phyloP scores from a whole-genome alignment of 352 stramenopile genomes.

The Phytophthora melonis region DNA sequence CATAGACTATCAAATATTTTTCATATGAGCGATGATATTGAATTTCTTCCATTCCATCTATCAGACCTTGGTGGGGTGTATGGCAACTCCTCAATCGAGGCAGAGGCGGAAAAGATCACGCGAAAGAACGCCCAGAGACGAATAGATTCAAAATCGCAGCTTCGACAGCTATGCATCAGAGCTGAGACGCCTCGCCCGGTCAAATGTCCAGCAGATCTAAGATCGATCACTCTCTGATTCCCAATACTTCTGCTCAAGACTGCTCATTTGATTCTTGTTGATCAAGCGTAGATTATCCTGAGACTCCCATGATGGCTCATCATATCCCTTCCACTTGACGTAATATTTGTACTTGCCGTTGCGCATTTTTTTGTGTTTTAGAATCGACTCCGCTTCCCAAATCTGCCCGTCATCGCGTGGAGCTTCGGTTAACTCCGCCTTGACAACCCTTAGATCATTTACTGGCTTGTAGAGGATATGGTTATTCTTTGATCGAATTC shows the following conservation, averaged over 20 bases:
- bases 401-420: no score
- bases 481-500: no score
- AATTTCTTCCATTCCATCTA: neutral
- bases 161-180: neutral
- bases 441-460: no score
- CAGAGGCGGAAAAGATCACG: neutral
- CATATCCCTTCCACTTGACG: neutral
- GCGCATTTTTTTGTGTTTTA: conserved; percentile 18
- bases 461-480: no score
- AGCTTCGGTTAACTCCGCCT: no score
- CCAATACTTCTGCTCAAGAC: neutral
- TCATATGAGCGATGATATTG: neutral
- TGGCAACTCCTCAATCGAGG: neutral
- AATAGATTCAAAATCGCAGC: neutral
- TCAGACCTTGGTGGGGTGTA: neutral
- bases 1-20: neutral
- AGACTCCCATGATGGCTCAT: neutral
- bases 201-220: neutral
- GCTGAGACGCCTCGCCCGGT: neutral
- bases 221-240: neutral
- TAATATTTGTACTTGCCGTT: neutral
- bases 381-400: conserved; percentile 33
- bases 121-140: neutral
- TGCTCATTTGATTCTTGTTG: neutral
- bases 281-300: neutral